A percentile compares a stretch with the other conserved stretches of the same genome.
Conservation (phyloP, 225 moss, liverwort and hornwort species). For the Neckera pumila region DNA sequence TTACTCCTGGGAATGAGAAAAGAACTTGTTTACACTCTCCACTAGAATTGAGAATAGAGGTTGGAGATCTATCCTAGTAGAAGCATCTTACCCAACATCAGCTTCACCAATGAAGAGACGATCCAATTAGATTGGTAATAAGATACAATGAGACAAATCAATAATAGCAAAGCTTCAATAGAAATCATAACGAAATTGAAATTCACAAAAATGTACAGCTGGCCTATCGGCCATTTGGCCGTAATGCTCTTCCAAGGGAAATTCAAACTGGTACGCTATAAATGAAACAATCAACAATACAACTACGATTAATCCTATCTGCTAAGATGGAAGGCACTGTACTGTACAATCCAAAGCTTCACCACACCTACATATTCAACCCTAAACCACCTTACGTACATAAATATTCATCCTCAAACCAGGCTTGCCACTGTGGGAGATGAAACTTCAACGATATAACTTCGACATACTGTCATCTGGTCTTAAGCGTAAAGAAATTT, state of each 20-base stretch:
- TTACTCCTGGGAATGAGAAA: background rate
- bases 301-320: background rate
- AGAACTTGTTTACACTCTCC: background rate
- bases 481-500: background rate
- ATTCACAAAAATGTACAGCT: conserved; percentile 29
- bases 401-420: conserved; percentile 2
- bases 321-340: background rate
- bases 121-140: background rate
- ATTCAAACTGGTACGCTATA: background rate
- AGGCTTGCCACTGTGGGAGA: background rate
- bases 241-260: background rate
- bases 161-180: background rate
- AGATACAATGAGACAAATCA: background rate
- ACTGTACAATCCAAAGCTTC: conserved; percentile 17
- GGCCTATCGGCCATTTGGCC: conserved; percentile 2
- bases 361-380: background rate
- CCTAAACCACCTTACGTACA: conserved; percentile 1
- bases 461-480: background rate
- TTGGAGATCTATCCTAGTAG: background rate
- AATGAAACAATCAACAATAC: conserved; percentile 11
- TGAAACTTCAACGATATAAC: background rate
- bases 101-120: background rate
- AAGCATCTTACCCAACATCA: background rate
- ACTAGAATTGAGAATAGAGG: background rate
- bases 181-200: conserved; percentile 5